Evolutionary conservation across 2,329 filamentous ascomycete species (phyloP), one percentile per base, ranked within the genome.

Genomic region (Cladosporium sp.): DNA sequence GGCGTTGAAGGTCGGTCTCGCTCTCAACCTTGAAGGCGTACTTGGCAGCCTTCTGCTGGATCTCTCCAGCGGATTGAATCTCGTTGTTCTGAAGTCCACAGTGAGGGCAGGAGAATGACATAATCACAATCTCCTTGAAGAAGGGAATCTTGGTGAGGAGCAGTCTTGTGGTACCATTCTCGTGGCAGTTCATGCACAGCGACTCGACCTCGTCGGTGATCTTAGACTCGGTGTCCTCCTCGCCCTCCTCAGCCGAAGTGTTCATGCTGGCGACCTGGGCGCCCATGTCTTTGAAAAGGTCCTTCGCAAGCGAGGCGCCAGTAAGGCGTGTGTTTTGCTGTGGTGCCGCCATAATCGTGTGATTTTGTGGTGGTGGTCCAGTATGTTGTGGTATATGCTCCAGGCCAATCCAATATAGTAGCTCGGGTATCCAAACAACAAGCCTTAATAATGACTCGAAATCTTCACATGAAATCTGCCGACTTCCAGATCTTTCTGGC

Each of bases 71-170:
- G 8, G 92, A 87, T 73, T 97, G 93, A 67, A 99, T 89, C 69
- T 97, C 93, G 74, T 92, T 92, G 79, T 97, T 96, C 65, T 88
- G 86, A 76, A 93, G 88, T 71, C 86, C 80, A 78, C 94, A 99
- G 75, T 97, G 85, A 5, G 90, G 86, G 80, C 94, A 99, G 65
- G 85, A 84, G 75, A 99, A 99, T 63, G 93, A 97, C 87, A 97
- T 96, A 74, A 99, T 85, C 69, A 99, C 91, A 63, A 99, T 87
- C 75, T 99, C 93, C 78, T 92, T 91, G 81, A 99, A 99, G 82
- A 91, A 97, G 15, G 94, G 94, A 58, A 99, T 97, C 64, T 86
- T 86, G 15, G 95, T 96, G 57, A 99, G 85, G 43, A 99, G 85
- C 20, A 99, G 84, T 60, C 88, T 84, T 14, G 94, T 99, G 1